Evolutionary conservation across 2,329 filamentous ascomycete species (phyloP).

Genomic region (Paraconiothyrium sp.): DNA sequence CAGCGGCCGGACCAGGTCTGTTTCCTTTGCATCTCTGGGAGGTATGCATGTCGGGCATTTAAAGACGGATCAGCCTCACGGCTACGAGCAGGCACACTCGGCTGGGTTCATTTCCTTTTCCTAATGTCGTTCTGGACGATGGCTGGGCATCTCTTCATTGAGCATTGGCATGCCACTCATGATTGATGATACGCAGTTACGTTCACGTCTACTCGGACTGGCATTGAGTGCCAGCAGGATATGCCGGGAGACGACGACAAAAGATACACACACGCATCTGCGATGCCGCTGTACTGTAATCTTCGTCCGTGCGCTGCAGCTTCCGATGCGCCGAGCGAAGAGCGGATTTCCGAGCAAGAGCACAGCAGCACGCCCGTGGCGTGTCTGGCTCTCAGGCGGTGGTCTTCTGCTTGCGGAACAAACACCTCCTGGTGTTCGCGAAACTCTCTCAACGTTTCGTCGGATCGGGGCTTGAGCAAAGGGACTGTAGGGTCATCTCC

Average conservation of each 20-base stretch:
- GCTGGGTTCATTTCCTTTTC: slow-evolving; percentile 43
- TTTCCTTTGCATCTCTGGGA: slow-evolving; percentile 56
- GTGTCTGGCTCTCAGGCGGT: slow-evolving; percentile 37
- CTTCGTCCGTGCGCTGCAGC: slow-evolving; percentile 40
- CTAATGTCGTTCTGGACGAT: slow-evolving; percentile 52
- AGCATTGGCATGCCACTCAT: slow-evolving; percentile 50
- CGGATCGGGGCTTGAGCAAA: slow-evolving; percentile 24
- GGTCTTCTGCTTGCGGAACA: slow-evolving; percentile 52
- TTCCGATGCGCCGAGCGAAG: slow-evolving; percentile 22
- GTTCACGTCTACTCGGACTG: slow-evolving; percentile 46
- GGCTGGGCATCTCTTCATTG: slow-evolving; percentile 47
- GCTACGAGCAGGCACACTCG: slow-evolving; percentile 54
- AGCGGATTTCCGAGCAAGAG: slow-evolving; percentile 31
- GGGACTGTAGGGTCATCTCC: slow-evolving; percentile 63
- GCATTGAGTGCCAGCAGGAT: slow-evolving; percentile 52
- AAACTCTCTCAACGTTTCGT: slow-evolving; percentile 42
- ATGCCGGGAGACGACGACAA: slow-evolving; percentile 50
- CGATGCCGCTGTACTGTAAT: slow-evolving; percentile 50
- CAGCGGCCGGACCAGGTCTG: slow-evolving; percentile 50
- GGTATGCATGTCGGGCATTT: slow-evolving; percentile 56
- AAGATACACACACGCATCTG: slow-evolving; percentile 50
- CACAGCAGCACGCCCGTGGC: slow-evolving; percentile 44
- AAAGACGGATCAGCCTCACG: slow-evolving; percentile 55
- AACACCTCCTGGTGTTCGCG: slow-evolving; percentile 42
- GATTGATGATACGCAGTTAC: slow-evolving; percentile 42